These are phyloP conservation scores for Verticillium alfalfae DNA, from an alignment of 2,329 filamentous ascomycete genomes.

Conservation along the genomic window DNA sequence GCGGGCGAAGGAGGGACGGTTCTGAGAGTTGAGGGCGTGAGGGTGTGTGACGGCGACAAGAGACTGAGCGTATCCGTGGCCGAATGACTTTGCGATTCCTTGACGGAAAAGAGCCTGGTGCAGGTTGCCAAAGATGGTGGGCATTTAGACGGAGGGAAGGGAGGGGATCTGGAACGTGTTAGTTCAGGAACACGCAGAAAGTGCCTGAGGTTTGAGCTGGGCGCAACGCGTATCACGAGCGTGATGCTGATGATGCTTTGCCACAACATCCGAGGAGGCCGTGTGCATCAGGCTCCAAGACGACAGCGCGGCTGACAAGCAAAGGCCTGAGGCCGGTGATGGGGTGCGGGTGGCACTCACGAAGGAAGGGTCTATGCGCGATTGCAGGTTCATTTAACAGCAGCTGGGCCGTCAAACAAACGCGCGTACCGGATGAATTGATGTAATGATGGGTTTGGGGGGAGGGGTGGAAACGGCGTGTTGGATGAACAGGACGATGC, in stretches of 20 bases:
- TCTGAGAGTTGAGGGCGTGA: conserved; percentile 69
- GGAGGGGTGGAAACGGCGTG: conserved; percentile 14
- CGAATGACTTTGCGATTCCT: conserved; percentile 94
- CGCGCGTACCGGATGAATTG: conserved; percentile 52
- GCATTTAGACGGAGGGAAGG: conserved; percentile 82
- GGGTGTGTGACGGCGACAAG: conserved; percentile 90
- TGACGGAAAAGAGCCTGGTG: conserved; percentile 87
- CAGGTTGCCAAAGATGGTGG: conserved; percentile 62
- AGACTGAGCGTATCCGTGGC: conserved; percentile 96
- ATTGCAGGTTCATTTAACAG: conserved; percentile 99
- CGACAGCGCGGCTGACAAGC: background rate
- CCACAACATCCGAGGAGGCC: conserved; percentile 3
- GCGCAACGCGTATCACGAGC: background rate
- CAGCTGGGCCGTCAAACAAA: conserved; percentile 78
- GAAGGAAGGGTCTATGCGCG: conserved; percentile 52
- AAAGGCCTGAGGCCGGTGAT: background rate
- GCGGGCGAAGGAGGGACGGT: conserved; percentile 57
- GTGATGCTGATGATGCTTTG: background rate
- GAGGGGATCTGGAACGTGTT: conserved; percentile 38
- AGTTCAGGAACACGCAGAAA: conserved; percentile 10
- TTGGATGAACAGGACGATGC: conserved; percentile 10
- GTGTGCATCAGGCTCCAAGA: background rate
- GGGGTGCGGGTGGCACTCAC: conserved; percentile 39
- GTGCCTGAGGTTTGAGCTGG: background rate
- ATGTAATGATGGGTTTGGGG: conserved; percentile 9